These are phyloP conservation scores for Plasmodium chabaudi DNA, from an alignment of 169 alveolate species.

Conservation along the genomic window DNA sequence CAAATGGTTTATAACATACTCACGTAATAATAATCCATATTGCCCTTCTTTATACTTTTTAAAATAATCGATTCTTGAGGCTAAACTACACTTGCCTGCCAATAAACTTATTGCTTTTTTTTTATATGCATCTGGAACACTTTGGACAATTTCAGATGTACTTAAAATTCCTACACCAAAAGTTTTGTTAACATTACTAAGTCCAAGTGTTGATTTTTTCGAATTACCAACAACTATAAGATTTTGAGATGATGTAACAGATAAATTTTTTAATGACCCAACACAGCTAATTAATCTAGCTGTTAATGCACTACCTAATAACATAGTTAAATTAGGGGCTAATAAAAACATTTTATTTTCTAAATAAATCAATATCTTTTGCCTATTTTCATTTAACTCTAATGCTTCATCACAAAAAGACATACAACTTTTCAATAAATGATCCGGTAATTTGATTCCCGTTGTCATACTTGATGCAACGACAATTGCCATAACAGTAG, in stretches of 20 bases:
- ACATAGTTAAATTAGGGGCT: conserved; percentile 97
- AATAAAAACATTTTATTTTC: conserved; percentile 93
- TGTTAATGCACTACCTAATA: conserved; percentile 96
- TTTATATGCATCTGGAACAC: conserved; percentile 80
- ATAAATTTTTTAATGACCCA: conserved; percentile 94
- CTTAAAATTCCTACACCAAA: conserved; percentile 81
- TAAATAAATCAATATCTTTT: conserved; percentile 82
- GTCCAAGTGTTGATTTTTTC: conserved; percentile 78
- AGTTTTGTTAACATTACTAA: conserved; percentile 46
- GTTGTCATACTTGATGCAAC: conserved; percentile 90
- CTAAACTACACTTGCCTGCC: conserved; percentile 87
- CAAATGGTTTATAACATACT: conserved; percentile 64
- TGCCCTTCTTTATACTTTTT: conserved; percentile 83
- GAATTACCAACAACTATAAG: conserved; percentile 90
- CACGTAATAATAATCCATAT: conserved; percentile 78
- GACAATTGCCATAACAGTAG: conserved; percentile 92
- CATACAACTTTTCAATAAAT: conserved; percentile 53
- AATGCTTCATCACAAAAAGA: conserved; percentile 83
- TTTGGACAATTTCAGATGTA: conserved; percentile 86
- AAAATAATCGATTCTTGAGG: conserved; percentile 90
- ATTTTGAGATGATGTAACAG: conserved; percentile 94
- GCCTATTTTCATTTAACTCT: conserved; percentile 78
- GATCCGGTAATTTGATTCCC: conserved; percentile 80
- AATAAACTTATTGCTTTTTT: conserved; percentile 87
- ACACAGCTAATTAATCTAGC: conserved; percentile 97